Conservation (phyloP, 345 rosid genomes). For the Firmiana major region DNA sequence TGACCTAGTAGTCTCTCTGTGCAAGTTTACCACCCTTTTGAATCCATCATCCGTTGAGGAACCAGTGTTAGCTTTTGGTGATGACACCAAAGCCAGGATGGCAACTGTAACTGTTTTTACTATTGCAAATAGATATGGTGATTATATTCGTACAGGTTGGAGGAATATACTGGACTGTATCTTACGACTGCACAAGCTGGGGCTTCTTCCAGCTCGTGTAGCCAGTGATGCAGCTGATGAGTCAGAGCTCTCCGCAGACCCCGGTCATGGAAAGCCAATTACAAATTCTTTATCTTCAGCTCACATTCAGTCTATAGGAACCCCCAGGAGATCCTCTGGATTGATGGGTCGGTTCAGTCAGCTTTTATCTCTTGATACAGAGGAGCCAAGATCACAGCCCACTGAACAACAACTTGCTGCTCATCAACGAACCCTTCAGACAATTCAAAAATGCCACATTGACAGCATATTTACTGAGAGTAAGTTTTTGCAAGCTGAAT, state of each 20-base stretch:
- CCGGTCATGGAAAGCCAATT: conserved; percentile 76
- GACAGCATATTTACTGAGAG: conserved; percentile 97
- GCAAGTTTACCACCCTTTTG: conserved; percentile 92
- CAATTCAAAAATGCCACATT: conserved; percentile 95
- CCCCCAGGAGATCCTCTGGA: conserved; percentile 95
- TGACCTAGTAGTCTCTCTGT: conserved; percentile 91
- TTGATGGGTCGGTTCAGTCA: conserved; percentile 99
- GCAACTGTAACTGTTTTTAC: conserved; percentile 93
- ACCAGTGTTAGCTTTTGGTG: conserved; percentile 95
- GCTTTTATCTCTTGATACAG: conserved; percentile 94
- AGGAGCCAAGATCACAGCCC: conserved; percentile 98
- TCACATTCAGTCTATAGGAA: conserved; percentile 77
- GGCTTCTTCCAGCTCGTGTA: conserved; percentile 97
- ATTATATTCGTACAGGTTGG: conserved; percentile 92
- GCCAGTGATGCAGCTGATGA: conserved; percentile 99
- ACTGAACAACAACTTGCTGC: conserved; percentile 98
- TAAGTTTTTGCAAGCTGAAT: conserved; percentile 94
- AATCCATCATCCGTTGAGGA: conserved; percentile 84
- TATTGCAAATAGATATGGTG: conserved; percentile 97
- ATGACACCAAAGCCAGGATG: conserved; percentile 92
- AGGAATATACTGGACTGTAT: conserved; percentile 96
- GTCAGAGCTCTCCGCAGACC: conserved; percentile 77
- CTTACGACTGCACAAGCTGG: conserved; percentile 89
- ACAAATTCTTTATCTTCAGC: conserved; percentile 70
- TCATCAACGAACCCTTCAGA: conserved; percentile 92